Evolutionary conservation across 768 basidiomycete species (phyloP).

Genomic region (Pholiota molesta): DNA sequence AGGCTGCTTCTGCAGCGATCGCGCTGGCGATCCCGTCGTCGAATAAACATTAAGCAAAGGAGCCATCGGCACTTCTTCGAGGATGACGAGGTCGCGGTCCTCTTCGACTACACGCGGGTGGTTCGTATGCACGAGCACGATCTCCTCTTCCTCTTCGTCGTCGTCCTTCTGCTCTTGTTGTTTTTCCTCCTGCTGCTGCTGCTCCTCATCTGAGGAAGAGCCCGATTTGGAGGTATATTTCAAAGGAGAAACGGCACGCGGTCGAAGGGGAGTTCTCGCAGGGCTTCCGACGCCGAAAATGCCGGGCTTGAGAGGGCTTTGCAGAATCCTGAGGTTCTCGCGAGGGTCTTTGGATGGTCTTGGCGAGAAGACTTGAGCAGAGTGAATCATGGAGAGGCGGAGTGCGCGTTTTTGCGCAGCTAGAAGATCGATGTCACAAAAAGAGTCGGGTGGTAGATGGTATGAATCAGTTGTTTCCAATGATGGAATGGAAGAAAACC

Average conservation of each 20-base stretch:
- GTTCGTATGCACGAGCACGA: conserved; percentile 67
- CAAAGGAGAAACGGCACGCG: conserved; percentile 29
- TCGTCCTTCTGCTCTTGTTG: conserved; percentile 22
- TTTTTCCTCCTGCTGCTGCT: conserved; percentile 40
- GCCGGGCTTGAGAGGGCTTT: conserved; percentile 53
- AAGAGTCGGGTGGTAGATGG: not conserved
- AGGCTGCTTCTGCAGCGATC: not conserved
- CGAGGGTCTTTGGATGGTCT: conserved; percentile 58
- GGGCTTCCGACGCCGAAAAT: conserved; percentile 23
- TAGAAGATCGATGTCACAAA: not conserved
- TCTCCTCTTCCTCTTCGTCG: conserved; percentile 47
- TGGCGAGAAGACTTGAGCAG: conserved; percentile 75
- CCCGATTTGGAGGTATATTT: conserved; percentile 18
- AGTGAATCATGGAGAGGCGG: conserved; percentile 76
- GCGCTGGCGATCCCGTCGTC: conserved; percentile 19
- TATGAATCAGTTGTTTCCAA: not conserved
- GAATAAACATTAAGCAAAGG: not conserved
- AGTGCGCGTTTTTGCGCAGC: conserved; percentile 45
- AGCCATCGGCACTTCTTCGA: conserved; percentile 60
- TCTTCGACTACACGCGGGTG: conserved; percentile 72
- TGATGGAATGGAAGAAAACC: conserved; percentile 13
- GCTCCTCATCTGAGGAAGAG: conserved; percentile 8
- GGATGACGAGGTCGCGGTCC: conserved; percentile 69
- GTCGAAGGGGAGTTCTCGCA: conserved; percentile 22
- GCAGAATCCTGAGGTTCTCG: conserved; percentile 66